These are phyloP conservation scores for Fusarium citri DNA, from an alignment of 2,329 filamentous ascomycete species.

Conservation along the genomic window DNA sequence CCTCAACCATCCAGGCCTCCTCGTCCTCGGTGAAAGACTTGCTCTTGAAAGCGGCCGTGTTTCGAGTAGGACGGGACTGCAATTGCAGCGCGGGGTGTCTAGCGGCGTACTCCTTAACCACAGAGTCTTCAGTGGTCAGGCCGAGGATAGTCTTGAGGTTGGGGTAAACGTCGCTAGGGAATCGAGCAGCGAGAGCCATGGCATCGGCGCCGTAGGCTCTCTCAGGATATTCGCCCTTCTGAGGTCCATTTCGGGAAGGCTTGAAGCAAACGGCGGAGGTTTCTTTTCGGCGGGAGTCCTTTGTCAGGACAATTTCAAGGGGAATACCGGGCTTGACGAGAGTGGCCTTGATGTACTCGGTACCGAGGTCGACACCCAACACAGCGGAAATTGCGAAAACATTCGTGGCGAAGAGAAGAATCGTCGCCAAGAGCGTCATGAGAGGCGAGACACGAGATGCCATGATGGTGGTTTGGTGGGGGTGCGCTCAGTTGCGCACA, in stretches of 20 bases:
- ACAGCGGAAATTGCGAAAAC: slow-evolving; percentile 75
- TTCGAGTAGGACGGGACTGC: slow-evolving; percentile 67
- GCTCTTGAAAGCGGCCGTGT: slow-evolving; percentile 86
- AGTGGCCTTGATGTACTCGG: slow-evolving; percentile 95
- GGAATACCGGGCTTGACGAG: slow-evolving; percentile 97
- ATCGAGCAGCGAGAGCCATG: slow-evolving; percentile 84
- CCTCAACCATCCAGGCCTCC: slow-evolving; percentile 83
- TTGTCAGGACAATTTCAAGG: slow-evolving; percentile 96
- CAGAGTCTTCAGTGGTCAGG: slow-evolving; percentile 68
- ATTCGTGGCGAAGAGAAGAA: slow-evolving; percentile 55
- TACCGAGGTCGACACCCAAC: slow-evolving; percentile 92
- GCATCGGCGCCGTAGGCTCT: slow-evolving; percentile 93
- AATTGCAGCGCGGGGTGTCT: slow-evolving; percentile 84
- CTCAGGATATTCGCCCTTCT: slow-evolving; percentile 80
- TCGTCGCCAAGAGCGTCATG: slow-evolving; percentile 53
- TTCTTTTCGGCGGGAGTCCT: slow-evolving; percentile 98
- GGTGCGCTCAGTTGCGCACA: slow-evolving; percentile 41
- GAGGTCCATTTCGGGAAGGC: slow-evolving; percentile 74
- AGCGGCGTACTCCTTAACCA: slow-evolving; percentile 76
- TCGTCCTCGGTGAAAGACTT: slow-evolving; percentile 70
- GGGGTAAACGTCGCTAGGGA: slow-evolving; percentile 92
- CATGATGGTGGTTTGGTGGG: slow-evolving; percentile 50
- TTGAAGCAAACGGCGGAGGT: slow-evolving; percentile 93
- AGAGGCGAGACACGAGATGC: slow-evolving; percentile 52
- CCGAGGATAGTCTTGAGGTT: slow-evolving; percentile 95